These are phyloP conservation scores for Warburgia ugandensis DNA, from an alignment of 164 flowering plant genomes.

Conservation along the genomic window DNA sequence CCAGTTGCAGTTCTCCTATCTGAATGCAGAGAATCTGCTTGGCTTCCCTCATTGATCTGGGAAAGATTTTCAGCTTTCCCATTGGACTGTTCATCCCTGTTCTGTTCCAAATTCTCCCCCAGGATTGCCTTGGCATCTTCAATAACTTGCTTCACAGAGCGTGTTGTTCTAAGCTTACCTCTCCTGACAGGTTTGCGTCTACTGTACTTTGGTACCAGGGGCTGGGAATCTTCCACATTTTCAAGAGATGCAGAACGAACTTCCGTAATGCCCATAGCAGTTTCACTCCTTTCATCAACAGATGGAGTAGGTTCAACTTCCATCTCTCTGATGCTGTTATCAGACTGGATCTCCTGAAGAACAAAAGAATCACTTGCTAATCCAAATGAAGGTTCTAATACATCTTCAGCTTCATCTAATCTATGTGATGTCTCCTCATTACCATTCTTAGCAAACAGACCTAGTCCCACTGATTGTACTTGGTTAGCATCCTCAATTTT, in stretches of 20 bases:
- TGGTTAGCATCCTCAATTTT: slow-evolving; percentile 5
- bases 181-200: slow-evolving; percentile 29
- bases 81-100: slow-evolving; percentile 17
- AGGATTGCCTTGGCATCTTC: slow-evolving; percentile 50
- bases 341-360: slow-evolving; percentile 18
- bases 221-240: slow-evolving; percentile 2
- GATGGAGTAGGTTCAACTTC: slow-evolving; percentile 21
- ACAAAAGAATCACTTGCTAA: slow-evolving; percentile 25
- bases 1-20: slow-evolving; percentile 18
- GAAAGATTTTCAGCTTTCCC: slow-evolving; percentile 17
- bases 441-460: neutral
- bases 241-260: slow-evolving; percentile 17
- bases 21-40: slow-evolving; percentile 23
- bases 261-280: slow-evolving; percentile 33
- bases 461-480: slow-evolving; percentile 4
- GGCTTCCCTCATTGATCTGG: slow-evolving; percentile 28
- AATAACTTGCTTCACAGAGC: slow-evolving; percentile 56
- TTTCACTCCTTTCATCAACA: slow-evolving; percentile 29
- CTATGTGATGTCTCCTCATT: slow-evolving; percentile 1
- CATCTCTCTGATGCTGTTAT: slow-evolving; percentile 12
- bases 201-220: neutral
- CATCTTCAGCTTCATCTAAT: slow-evolving; percentile 12
- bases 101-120: slow-evolving; percentile 26
- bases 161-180: slow-evolving; percentile 33
- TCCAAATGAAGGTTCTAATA: slow-evolving; percentile 15